Evolutionary conservation across 805 yeast genomes (phyloP), one percentile per base, ranked within the genome.

Genomic region (Candida lessepsii): DNA sequence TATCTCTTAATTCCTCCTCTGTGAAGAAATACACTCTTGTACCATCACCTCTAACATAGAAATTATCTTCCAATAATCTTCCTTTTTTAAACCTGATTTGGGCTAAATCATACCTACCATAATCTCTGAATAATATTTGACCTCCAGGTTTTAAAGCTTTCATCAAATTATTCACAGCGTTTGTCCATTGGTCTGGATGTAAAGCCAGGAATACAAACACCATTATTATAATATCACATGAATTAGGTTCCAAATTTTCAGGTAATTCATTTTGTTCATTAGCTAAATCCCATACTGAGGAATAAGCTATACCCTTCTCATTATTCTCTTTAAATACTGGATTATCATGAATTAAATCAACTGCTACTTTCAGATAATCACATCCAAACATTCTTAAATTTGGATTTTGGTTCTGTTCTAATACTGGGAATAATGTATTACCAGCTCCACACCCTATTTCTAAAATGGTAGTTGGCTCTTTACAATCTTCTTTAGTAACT

Each of bases 401-500:
- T n/a, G 81, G 80, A 63, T 93, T 93, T 58, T 86, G 72, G 59
- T 93, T 93, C 51, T 84, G 89, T 40, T 75, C 75, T 42, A 93
- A 65, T 15, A 93, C 82, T 4, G 99, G 99, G 60, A 84, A 93
- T 70, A 93, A 76, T 0, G 99, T 93, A 61, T 93, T 93, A 9
- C 99, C 99, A 4, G 96, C 98, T 41, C 99, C 99, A 65, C 99
- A 93, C 3, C 99, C 99, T 34, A 93, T 83, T 61, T 93, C 99
- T 40, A 93, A 72, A 24, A 93, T 83, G 3, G 82, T 79, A 16
- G 74, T 73, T 4, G 83, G 77, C n/a, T 88, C 84, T 5, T 82
- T 72, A 49, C 81, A 84, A 17, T 76, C 74, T 46, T 79, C 78
- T 13, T 51, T 51, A 3, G 96, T 87, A 5, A 87, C 84, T 45